phyloP scores from a whole-genome alignment of 148 eudicot species.

The Pharnaceum exiguum region DNA sequence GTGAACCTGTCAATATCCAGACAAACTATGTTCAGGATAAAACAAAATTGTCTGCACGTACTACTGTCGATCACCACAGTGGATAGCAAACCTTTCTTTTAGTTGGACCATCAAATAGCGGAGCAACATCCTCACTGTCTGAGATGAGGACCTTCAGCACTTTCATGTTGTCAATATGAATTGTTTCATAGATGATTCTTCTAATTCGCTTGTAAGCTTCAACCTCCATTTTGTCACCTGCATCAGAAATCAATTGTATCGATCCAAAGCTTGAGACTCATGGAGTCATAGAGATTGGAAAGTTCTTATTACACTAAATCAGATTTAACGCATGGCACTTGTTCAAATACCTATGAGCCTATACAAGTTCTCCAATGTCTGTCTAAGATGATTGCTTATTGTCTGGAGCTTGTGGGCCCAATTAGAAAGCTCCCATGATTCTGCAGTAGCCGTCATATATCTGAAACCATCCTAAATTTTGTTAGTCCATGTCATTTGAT shows the following conservation, averaged over 20 bases:
- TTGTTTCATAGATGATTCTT: constrained; percentile 28
- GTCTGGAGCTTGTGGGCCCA: constrained; percentile 50
- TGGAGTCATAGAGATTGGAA: background rate
- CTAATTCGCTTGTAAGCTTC: constrained; percentile 34
- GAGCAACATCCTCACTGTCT: constrained; percentile 40
- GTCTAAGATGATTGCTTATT: constrained; percentile 42
- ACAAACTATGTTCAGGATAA: background rate
- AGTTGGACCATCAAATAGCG: constrained; percentile 41
- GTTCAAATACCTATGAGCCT: constrained; percentile 31
- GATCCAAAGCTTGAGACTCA: background rate
- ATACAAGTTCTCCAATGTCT: constrained; percentile 24
- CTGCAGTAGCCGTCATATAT: constrained; percentile 30
- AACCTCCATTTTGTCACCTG: constrained; percentile 39
- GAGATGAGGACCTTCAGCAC: constrained; percentile 37
- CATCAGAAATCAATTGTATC: background rate
- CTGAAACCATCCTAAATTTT: constrained; percentile 13
- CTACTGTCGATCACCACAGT: too few relatives aligned
- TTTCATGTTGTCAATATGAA: constrained; percentile 64
- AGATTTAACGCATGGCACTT: background rate
- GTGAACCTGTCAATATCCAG: constrained; percentile 24
- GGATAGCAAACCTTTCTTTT: constrained; percentile 36
- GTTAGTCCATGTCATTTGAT: background rate
- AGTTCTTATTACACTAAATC: background rate
- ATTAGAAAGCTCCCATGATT: constrained; percentile 58
- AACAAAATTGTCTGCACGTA: background rate